Percentiles rank a stretch among this genome's conserved stretches.
Evolutionary conservation across 192 early-diverging fungal species (phyloP).

Genomic region (Coemansia reversa): DNA sequence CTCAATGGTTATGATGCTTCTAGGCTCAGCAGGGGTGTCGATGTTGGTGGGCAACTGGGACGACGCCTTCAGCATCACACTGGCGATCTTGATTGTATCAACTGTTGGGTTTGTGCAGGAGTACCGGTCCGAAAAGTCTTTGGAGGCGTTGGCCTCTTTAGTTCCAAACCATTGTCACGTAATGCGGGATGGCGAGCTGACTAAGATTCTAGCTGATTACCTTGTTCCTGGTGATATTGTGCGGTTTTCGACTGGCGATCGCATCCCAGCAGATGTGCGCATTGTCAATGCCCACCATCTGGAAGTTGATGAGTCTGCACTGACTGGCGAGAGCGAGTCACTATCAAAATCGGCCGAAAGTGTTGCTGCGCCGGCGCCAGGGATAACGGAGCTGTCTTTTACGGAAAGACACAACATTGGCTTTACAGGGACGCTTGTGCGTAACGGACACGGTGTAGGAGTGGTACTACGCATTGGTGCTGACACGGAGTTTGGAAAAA

Average conservation of each 20-base stretch:
- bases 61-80: constrained; percentile 85
- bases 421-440: constrained; percentile 93
- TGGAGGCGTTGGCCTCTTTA: constrained; percentile 88
- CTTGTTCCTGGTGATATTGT: constrained; percentile 94
- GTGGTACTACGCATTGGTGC: constrained; percentile 89
- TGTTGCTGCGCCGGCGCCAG: constrained; percentile 32
- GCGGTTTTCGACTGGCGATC: constrained; percentile 81
- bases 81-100: constrained; percentile 76
- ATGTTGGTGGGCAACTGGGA: constrained; percentile 72
- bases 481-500: constrained; percentile 91
- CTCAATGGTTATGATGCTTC: constrained; percentile 84
- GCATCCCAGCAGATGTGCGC: constrained; percentile 91
- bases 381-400: constrained; percentile 39
- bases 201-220: constrained; percentile 69
- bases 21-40: constrained; percentile 78
- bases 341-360: constrained; percentile 67
- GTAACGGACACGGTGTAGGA: constrained; percentile 83
- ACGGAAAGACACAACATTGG: constrained; percentile 72
- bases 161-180: constrained; percentile 79
- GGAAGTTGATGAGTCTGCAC: constrained; percentile 90
- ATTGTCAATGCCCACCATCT: constrained; percentile 74
- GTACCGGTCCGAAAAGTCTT: constrained; percentile 88
- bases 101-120: constrained; percentile 93
- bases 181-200: constrained; percentile 67
- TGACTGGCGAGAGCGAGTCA: constrained; percentile 94